Evolutionary conservation across 2,329 filamentous ascomycete genomes (phyloP).

Genomic region (Rhexocercosporidium sp.): DNA sequence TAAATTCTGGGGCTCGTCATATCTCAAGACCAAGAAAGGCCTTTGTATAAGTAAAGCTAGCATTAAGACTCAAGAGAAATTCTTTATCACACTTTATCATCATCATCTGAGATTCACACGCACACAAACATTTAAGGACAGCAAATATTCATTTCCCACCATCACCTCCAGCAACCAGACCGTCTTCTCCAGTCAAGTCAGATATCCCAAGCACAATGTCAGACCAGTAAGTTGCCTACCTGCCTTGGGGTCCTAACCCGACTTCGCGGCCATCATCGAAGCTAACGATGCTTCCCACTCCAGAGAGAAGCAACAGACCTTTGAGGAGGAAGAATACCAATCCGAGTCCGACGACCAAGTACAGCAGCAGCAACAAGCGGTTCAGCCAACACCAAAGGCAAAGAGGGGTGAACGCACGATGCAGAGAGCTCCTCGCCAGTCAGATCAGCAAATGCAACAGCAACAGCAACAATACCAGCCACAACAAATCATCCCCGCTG

Average conservation of each 20-base stretch:
- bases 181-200: slow-evolving; percentile 13
- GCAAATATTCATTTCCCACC: slow-evolving; percentile 21
- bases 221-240: slow-evolving; percentile 31
- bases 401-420: slow-evolving; percentile 37
- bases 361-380: slow-evolving; percentile 17
- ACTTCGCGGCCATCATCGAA: neutral
- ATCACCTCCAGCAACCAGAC: slow-evolving; percentile 20
- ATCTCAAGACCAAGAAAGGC: too few species aligned
- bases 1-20: neutral
- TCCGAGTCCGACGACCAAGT: slow-evolving; percentile 35
- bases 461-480: slow-evolving; percentile 40
- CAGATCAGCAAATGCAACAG: slow-evolving; percentile 41
- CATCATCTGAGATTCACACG: neutral
- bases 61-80: neutral
- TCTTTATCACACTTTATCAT: neutral
- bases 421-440: slow-evolving; percentile 48
- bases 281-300: neutral
- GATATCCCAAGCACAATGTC: slow-evolving; percentile 32
- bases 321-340: slow-evolving; percentile 37
- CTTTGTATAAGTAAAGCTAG: neutral
- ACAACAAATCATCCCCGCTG: slow-evolving; percentile 28
- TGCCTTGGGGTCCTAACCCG: neutral
- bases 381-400: slow-evolving; percentile 14
- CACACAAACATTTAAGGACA: neutral
- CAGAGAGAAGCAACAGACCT: slow-evolving; percentile 37